phyloP scores from a whole-genome alignment of 352 stramenopile genomes.

The Phytophthora cryptogea region DNA sequence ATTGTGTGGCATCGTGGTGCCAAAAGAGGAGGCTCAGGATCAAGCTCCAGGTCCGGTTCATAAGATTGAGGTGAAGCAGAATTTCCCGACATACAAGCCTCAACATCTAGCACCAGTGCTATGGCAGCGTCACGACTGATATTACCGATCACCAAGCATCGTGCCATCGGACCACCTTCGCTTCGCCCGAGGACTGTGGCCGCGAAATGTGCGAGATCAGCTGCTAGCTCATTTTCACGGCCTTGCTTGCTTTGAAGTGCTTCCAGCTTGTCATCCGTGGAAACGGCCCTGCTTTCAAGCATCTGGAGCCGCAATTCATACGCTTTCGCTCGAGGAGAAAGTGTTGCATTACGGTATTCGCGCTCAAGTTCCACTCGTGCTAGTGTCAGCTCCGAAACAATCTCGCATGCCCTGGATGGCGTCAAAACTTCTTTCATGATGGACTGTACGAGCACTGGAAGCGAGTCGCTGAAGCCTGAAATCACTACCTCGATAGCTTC shows the following conservation, averaged over 20 bases:
- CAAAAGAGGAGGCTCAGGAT: slow-evolving; percentile 23
- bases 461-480: slow-evolving; percentile 73
- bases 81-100: slow-evolving; percentile 20
- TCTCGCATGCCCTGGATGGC: slow-evolving; percentile 28
- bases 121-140: slow-evolving; percentile 42
- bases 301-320: slow-evolving; percentile 73
- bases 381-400: slow-evolving; percentile 45
- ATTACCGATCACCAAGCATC: slow-evolving; percentile 70
- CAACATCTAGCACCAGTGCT: slow-evolving; percentile 42
- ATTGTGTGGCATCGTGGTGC: slow-evolving; percentile 53
- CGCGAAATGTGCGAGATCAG: slow-evolving; percentile 40
- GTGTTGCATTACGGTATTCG: slow-evolving; percentile 69
- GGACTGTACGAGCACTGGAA: slow-evolving; percentile 53
- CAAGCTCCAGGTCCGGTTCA: slow-evolving; percentile 28
- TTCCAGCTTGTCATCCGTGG: slow-evolving; percentile 59
- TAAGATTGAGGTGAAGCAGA: slow-evolving; percentile 4
- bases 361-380: slow-evolving; percentile 62
- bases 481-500: slow-evolving; percentile 70
- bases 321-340: slow-evolving; percentile 70
- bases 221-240: slow-evolving; percentile 19
- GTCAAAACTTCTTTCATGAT: slow-evolving; percentile 52
- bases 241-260: slow-evolving; percentile 36
- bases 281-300: slow-evolving; percentile 62
- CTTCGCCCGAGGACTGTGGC: slow-evolving; percentile 25
- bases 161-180: slow-evolving; percentile 7